Evolutionary conservation across 345 rosid genomes (phyloP).

Genomic region (Gossypium herbaceum): DNA sequence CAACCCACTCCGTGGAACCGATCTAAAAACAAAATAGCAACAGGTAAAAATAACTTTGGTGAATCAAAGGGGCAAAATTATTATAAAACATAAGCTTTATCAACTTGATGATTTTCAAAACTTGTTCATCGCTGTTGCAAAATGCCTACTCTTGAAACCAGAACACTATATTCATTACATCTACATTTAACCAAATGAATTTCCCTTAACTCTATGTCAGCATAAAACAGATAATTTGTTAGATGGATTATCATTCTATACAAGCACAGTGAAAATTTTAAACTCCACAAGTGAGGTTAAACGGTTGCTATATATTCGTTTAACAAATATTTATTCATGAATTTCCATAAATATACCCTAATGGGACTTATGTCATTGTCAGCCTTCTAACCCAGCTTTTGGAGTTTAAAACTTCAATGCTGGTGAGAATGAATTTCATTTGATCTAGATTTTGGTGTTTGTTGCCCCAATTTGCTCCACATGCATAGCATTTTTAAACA

Average conservation of each 20-base stretch:
- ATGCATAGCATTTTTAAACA: background rate
- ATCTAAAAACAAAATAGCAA: slow-evolving; percentile 33
- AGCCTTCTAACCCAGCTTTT: background rate
- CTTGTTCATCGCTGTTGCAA: background rate
- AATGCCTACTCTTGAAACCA: background rate
- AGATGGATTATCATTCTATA: background rate
- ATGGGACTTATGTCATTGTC: background rate
- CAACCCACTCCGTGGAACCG: slow-evolving; percentile 99
- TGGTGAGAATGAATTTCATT: background rate
- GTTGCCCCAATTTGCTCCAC: background rate
- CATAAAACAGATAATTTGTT: background rate
- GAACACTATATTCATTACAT: background rate
- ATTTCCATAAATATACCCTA: background rate
- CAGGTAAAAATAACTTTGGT: background rate
- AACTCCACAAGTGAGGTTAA: background rate
- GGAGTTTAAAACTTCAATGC: background rate
- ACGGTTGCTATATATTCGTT: background rate
- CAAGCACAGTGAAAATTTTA: background rate
- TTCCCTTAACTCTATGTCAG: background rate
- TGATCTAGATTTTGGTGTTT: background rate
- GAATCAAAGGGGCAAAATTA: background rate
- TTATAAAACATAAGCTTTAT: background rate
- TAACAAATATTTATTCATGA: background rate
- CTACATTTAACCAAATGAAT: background rate
- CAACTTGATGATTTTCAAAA: background rate